Conservation (phyloP, 1,139 yeast genomes). For the Torulaspora pretoriensis region DNA sequence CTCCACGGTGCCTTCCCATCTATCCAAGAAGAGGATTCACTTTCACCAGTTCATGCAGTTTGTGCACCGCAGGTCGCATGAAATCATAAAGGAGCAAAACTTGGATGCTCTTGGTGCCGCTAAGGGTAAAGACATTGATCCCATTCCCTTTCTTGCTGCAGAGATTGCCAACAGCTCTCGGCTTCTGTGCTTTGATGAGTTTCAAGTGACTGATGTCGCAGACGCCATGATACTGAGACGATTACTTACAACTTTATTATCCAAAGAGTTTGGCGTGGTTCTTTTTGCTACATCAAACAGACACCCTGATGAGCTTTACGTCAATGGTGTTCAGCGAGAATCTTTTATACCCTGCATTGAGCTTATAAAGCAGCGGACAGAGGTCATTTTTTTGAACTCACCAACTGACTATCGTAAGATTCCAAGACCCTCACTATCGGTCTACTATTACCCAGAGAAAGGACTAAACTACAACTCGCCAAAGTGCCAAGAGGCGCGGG, state of each 20-base stretch:
- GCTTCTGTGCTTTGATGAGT: constrained; percentile 89
- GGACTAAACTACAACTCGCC: constrained; percentile 51
- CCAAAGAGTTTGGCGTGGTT: constrained; percentile 73
- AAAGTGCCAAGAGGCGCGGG: constrained; percentile 50
- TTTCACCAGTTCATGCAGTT: constrained; percentile 97
- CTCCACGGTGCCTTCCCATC: constrained; percentile 68
- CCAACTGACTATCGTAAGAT: constrained; percentile 92
- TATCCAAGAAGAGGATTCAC: constrained; percentile 77
- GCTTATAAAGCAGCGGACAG: constrained; percentile 64
- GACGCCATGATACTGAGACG: constrained; percentile 94
- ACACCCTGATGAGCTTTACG: constrained; percentile 88
- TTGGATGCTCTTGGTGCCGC: constrained; percentile 26
- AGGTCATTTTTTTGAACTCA: constrained; percentile 76
- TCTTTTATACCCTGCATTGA: constrained; percentile 90
- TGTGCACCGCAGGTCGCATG: constrained; percentile 82
- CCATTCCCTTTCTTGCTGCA: constrained; percentile 78
- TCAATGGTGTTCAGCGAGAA: constrained; percentile 88
- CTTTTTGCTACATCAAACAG: constrained; percentile 92
- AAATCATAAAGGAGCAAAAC: constrained; percentile 41
- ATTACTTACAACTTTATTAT: constrained; percentile 56
- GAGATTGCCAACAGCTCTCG: constrained; percentile 75
- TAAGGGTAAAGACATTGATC: constrained; percentile 65
- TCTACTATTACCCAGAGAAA: constrained; percentile 71
- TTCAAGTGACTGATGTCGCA: constrained; percentile 95
- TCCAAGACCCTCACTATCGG: constrained; percentile 76